phyloP scores from a whole-genome alignment of 331 rosid genomes.

The Cydonia oblonga region DNA sequence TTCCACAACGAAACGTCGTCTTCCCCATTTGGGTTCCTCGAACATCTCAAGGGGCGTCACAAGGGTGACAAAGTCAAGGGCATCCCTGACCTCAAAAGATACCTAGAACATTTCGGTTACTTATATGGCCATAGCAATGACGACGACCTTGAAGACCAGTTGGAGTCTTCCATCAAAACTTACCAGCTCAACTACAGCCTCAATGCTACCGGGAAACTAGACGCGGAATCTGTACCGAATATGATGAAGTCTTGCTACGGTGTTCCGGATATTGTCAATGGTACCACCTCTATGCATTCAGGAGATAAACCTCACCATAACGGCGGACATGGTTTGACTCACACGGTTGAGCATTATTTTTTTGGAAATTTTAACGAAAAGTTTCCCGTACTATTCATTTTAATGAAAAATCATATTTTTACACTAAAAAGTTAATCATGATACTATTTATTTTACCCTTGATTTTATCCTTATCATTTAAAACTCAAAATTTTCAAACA shows the following conservation, averaged over 20 bases:
- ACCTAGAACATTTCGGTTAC: not conserved
- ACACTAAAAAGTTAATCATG: too few relatives aligned
- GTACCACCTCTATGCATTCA: not conserved
- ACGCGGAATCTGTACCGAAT: not conserved
- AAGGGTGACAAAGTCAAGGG: not conserved
- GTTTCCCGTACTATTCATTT: too few relatives aligned
- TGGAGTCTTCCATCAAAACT: constrained; percentile 10
- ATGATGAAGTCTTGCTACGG: constrained; percentile 28
- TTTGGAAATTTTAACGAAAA: not conserved
- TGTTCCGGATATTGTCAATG: constrained; percentile 2
- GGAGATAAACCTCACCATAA: not conserved
- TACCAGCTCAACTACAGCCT: constrained; percentile 12
- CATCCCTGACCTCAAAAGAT: not conserved
- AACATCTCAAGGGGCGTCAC: not conserved
- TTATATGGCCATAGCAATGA: not conserved
- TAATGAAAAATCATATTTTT: too few relatives aligned
- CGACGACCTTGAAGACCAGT: not conserved
- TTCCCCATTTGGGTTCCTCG: not conserved
- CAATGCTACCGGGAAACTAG: not conserved
- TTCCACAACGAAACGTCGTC: not conserved
- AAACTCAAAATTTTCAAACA: too few relatives aligned
- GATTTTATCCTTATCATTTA: too few relatives aligned
- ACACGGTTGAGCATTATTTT: constrained; percentile 4
- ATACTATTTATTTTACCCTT: too few relatives aligned
- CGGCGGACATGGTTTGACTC: not conserved